Conservation (phyloP, 345 rosid genomes). For the Populus simonii region DNA sequence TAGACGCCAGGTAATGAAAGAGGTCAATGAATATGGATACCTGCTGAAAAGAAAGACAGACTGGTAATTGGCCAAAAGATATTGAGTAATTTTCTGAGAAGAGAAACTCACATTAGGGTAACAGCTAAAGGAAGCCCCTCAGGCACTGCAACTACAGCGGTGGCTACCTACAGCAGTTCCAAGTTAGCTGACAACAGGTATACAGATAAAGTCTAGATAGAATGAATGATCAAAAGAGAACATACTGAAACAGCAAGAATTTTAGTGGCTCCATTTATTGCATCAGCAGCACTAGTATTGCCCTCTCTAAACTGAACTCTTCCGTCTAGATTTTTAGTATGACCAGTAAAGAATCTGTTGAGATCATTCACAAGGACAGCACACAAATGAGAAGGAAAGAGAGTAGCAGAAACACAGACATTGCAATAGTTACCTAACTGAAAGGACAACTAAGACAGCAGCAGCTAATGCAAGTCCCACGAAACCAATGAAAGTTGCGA, state of each 20-base stretch:
- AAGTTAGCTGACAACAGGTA: neutral
- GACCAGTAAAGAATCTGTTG: slow-evolving; percentile 79
- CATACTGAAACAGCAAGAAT: slow-evolving; percentile 91
- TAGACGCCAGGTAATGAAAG: too few species aligned
- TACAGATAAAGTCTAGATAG: neutral
- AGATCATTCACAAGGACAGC: neutral
- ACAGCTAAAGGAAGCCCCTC: slow-evolving; percentile 99
- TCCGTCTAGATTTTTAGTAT: slow-evolving; percentile 49
- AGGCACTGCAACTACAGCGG: slow-evolving; percentile 98
- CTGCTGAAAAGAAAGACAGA: neutral
- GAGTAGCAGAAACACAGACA: neutral
- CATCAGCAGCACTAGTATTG: slow-evolving; percentile 49
- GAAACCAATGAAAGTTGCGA: slow-evolving; percentile 90
- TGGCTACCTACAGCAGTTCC: slow-evolving; percentile 62
- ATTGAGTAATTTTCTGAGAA: neutral
- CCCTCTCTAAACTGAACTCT: slow-evolving; percentile 50
- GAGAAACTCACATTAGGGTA: slow-evolving; percentile 80
- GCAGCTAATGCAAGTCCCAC: slow-evolving; percentile 89
- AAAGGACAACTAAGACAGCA: slow-evolving; percentile 69
- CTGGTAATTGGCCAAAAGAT: neutral
- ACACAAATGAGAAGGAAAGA: neutral
- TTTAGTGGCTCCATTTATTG: slow-evolving; percentile 65
- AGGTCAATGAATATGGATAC: too few species aligned
- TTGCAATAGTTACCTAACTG: slow-evolving; percentile 49
- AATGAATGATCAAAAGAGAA: neutral